Evolutionary conservation across 2,329 filamentous ascomycete species (phyloP).

Genomic region (Venturia pyrina): DNA sequence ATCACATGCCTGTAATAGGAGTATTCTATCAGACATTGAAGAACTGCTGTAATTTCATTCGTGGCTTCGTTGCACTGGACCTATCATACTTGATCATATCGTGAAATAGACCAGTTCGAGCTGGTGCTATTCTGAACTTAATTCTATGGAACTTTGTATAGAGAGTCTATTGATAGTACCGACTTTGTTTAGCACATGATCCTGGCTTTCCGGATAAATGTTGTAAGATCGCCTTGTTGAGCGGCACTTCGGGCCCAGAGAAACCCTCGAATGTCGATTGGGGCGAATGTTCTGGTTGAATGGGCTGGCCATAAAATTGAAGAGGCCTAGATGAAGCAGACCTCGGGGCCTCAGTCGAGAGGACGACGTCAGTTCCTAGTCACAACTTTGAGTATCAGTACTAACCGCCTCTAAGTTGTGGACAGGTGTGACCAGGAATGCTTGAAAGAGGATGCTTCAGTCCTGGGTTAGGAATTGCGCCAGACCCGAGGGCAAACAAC

Average conservation of each 20-base stretch:
- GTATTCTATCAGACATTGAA: not conserved
- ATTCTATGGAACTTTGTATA: too few relatives aligned
- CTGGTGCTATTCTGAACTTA: not conserved
- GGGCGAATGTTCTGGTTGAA: too few relatives aligned
- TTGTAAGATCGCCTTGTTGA: too few relatives aligned
- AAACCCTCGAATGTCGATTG: too few relatives aligned
- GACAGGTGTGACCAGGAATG: not conserved
- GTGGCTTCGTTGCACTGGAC: not conserved
- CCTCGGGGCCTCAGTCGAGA: too few relatives aligned
- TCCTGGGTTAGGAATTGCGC: not conserved
- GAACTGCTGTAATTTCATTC: not conserved
- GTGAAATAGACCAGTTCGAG: not conserved
- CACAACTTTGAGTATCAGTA: not conserved
- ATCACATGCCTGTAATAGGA: not conserved
- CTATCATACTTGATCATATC: not conserved
- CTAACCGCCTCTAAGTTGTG: not conserved
- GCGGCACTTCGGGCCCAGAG: too few relatives aligned
- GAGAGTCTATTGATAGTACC: too few relatives aligned
- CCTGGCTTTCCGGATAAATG: too few relatives aligned
- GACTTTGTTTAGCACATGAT: too few relatives aligned
- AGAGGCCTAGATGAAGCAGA: too few relatives aligned
- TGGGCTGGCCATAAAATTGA: too few relatives aligned
- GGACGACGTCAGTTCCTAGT: not conserved
- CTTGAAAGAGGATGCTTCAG: not conserved
- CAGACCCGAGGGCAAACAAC: not conserved